Conservation (phyloP, 805 yeast genomes). For the Candida methanosorbosa region DNA sequence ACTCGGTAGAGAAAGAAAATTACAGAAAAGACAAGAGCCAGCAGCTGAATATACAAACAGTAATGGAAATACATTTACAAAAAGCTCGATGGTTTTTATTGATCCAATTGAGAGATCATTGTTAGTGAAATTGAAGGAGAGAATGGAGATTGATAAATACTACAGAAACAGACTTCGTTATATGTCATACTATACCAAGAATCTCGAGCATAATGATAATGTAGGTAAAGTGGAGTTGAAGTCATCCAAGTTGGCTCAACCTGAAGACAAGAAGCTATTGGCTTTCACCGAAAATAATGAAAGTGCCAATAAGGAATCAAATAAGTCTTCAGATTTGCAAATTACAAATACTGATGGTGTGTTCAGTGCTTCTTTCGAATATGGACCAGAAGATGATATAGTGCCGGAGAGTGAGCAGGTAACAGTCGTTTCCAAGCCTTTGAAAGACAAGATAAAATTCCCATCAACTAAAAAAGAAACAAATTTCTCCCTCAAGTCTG, state of each 20-base stretch:
- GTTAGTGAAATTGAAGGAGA: conserved; percentile 21
- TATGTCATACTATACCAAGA: conserved; percentile 23
- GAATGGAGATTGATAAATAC: conserved; percentile 35
- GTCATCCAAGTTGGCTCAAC: not conserved
- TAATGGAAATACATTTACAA: not conserved
- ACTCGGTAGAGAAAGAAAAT: not conserved
- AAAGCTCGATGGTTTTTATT: conserved; percentile 6
- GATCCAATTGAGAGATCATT: conserved; percentile 25
- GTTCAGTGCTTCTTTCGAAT: too few relatives aligned
- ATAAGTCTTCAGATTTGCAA: not conserved
- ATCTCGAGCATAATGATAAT: not conserved
- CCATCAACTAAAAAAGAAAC: conserved; percentile 5
- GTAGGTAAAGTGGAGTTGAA: not conserved
- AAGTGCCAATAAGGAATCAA: too few relatives aligned
- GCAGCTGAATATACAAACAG: too few relatives aligned
- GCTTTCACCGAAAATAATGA: too few relatives aligned
- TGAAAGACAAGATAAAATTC: conserved; percentile 17
- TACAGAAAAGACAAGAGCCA: not conserved
- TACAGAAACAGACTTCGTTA: conserved; percentile 37
- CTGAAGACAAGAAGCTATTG: too few relatives aligned
- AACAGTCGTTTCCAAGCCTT: too few relatives aligned
- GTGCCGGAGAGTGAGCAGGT: conserved; percentile 1
- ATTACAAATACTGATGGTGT: conserved; percentile 14
- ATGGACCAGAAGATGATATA: conserved; percentile 7
- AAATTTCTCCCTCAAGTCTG: conserved; percentile 9